Conservation (phyloP, 2,329 filamentous ascomycete species). For the Penicillium sp. region DNA sequence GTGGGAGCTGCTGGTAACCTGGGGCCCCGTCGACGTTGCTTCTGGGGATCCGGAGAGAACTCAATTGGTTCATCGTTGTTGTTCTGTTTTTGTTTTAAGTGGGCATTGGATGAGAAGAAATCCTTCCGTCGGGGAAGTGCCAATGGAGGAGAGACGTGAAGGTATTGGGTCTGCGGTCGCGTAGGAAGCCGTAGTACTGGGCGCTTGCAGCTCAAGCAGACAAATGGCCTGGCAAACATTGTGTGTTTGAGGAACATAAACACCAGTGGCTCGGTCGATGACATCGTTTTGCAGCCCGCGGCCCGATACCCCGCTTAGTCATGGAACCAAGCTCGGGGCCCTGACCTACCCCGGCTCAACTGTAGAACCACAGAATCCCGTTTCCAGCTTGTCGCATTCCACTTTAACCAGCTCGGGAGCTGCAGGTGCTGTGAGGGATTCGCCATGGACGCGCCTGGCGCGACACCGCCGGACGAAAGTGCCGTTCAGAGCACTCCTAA, state of each 20-base stretch:
- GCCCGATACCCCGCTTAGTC: conserved; percentile 24
- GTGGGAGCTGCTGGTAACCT: conserved; percentile 62
- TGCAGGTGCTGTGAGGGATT: conserved; percentile 30
- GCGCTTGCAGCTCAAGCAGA: conserved; percentile 36
- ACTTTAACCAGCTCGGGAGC: conserved; percentile 20
- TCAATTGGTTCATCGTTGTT: conserved; percentile 19
- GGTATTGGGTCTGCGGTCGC: conserved; percentile 36
- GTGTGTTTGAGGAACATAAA: neutral
- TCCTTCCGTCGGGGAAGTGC: conserved; percentile 53
- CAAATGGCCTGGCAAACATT: conserved; percentile 36
- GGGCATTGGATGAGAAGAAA: conserved; percentile 67
- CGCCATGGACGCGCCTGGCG: conserved; percentile 43
- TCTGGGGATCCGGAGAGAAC: conserved; percentile 25
- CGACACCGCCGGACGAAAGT: conserved; percentile 29
- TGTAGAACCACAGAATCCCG: conserved; percentile 18
- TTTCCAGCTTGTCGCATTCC: conserved; percentile 22
- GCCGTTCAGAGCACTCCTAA: conserved; percentile 22
- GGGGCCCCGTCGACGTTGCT: conserved; percentile 50
- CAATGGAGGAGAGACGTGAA: conserved; percentile 37
- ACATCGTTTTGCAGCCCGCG: conserved; percentile 14
- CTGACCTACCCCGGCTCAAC: conserved; percentile 23
- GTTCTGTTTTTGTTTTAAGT: conserved; percentile 46
- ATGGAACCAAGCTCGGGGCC: conserved; percentile 14
- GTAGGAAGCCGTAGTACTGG: conserved; percentile 25
- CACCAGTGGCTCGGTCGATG: conserved; percentile 6